phyloP scores from a whole-genome alignment of 352 stramenopile species.

The Saprolegnia parasitica region DNA sequence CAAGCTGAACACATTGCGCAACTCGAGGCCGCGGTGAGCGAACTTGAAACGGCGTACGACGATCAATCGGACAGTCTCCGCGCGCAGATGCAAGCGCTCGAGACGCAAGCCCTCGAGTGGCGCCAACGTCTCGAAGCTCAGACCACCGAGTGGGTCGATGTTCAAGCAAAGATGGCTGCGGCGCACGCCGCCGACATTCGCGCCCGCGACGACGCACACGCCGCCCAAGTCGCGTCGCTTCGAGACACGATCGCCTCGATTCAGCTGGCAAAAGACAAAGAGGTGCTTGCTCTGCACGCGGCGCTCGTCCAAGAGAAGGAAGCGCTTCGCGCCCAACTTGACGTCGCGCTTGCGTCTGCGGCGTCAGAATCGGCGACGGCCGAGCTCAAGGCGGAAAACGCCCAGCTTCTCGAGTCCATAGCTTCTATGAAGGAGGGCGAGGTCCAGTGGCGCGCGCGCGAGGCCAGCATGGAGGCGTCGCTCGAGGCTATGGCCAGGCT shows the following conservation, averaged over 20 bases:
- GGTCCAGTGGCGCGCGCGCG: background rate
- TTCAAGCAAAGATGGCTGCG: too few species aligned
- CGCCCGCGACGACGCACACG: background rate
- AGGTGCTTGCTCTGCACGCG: conserved; percentile 7
- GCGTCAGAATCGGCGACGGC: background rate
- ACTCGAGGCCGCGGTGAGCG: background rate
- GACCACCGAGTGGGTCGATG: background rate
- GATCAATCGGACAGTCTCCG: background rate
- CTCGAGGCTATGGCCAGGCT: background rate
- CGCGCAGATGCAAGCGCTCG: background rate
- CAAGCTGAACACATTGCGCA: background rate
- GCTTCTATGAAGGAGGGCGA: background rate
- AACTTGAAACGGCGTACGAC: background rate
- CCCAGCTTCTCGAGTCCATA: background rate
- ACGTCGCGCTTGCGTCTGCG: too few species aligned
- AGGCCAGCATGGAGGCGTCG: background rate
- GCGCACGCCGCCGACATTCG: too few species aligned
- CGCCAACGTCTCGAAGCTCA: background rate
- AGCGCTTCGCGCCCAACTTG: background rate
- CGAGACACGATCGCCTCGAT: background rate
- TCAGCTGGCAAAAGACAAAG: conserved; percentile 6
- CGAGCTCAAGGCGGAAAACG: background rate
- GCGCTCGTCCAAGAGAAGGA: conserved; percentile 3
- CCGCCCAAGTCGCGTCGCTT: background rate
- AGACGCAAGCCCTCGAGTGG: background rate